These are phyloP conservation scores for Hypomyces perniciosus DNA, from an alignment of 2,329 filamentous ascomycete genomes.

Conservation along the genomic window DNA sequence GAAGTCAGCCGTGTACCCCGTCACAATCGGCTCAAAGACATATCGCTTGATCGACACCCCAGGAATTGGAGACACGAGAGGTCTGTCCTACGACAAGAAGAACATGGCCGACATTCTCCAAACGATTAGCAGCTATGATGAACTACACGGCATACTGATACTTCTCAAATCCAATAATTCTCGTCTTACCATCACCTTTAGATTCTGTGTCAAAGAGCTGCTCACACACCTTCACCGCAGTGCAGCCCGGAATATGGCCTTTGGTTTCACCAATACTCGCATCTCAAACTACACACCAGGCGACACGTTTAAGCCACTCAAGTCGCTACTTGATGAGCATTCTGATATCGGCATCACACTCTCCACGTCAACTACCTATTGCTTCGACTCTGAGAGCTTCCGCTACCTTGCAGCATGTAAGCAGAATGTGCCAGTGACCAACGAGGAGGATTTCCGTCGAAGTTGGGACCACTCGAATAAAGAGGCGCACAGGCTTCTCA, in stretches of 20 bases:
- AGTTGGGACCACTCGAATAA: constrained; percentile 18
- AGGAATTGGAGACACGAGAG: constrained; percentile 8
- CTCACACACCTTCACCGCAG: constrained; percentile 9
- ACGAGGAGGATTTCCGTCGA: constrained; percentile 3
- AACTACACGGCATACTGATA: constrained; percentile 6
- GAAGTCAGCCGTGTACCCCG: constrained; percentile 1
- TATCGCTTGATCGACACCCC: constrained; percentile 11
- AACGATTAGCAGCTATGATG: constrained; percentile 3
- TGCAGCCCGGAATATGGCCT: constrained; percentile 4
- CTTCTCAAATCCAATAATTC: constrained; percentile 11
- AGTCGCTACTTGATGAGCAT: constrained; percentile 1
- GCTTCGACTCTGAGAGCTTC: constrained; percentile 11
- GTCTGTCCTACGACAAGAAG: constrained; percentile 3
- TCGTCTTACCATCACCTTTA: constrained; percentile 1
- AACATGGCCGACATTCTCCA: constrained; percentile 8
- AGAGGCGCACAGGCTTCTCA: constrained; percentile 12
- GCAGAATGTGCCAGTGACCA: not conserved
- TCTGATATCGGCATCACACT: constrained; percentile 4
- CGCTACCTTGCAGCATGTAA: constrained; percentile 8
- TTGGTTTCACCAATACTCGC: constrained; percentile 10
- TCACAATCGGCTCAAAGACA: constrained; percentile 5
- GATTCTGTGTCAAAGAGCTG: constrained; percentile 4
- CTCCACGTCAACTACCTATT: not conserved
- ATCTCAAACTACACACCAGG: constrained; percentile 7
- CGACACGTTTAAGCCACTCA: constrained; percentile 5